Evolutionary conservation across 2,329 filamentous ascomycete species (phyloP), one percentile per base, ranked within the genome.

Genomic region (Trichoderma sp.): DNA sequence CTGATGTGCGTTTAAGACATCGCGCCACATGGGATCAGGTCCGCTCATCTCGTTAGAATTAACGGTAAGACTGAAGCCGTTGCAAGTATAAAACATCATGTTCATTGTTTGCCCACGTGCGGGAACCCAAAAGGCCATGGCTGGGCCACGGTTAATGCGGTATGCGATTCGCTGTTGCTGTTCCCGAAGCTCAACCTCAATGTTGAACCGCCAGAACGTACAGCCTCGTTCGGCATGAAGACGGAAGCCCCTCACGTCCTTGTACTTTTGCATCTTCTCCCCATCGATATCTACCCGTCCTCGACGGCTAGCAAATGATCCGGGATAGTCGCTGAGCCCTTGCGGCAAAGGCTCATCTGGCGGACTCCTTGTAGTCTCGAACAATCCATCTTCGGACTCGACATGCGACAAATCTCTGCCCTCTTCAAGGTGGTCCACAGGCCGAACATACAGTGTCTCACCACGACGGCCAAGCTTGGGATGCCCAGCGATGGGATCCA

Each of bases 71-170:
- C 93, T 95, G 84, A 99, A 99, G 2, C 97, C 96, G 80, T 99
- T 99, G 84, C 96, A 97, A 79, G 93, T 97, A 83, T 98, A 89
- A 83, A 98, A 99, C 94, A 98, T 97, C 79, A 98, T 93, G 82
- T 98, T 98, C 96, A 99, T 99, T 3, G 92, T 89, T 79, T 97
- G 88, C 17, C 90, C 92, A 64, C 87, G 88, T 36, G 92, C 92
- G 6, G 97, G 96, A 0, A 99, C 94, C 95, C 96, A 99, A 80
- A 99, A 99, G 1, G 92, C 93, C 67, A 93, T 90, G 3, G 93
- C 90, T 6, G 95, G 95, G 0, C 96, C 95, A 61, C 91, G 88
- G 78, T 99, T 99, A 84, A 99, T 97, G 68, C 95, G 93, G 81
- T 99, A 99, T 0, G 95, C 95, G 74, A 99, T 92, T 50, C 95